These are phyloP conservation scores for Hyphopichia khmerensis DNA, from an alignment of 1,139 yeast species.

Conservation along the genomic window DNA sequence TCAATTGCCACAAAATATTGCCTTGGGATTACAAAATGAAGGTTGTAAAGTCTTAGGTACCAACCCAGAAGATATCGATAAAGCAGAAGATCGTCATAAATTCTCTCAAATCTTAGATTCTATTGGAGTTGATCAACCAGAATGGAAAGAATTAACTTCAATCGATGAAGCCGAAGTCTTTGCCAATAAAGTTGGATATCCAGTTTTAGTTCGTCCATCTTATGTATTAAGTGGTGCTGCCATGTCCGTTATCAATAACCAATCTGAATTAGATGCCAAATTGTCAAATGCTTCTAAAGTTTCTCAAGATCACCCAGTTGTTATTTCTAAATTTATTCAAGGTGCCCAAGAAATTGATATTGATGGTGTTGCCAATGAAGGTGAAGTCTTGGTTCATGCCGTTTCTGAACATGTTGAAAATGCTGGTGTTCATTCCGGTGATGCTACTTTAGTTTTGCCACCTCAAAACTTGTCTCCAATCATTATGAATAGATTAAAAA, in stretches of 20 bases:
- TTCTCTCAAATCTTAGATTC: constrained; percentile 92
- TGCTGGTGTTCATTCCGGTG: constrained; percentile 99
- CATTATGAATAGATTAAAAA: constrained; percentile 66
- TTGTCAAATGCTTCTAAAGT: constrained; percentile 87
- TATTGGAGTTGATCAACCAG: constrained; percentile 68
- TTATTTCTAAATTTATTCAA: constrained; percentile 94
- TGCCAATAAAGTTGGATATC: constrained; percentile 87
- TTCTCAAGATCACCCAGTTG: constrained; percentile 88
- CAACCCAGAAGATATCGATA: constrained; percentile 90
- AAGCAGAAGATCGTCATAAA: constrained; percentile 98
- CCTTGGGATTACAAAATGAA: constrained; percentile 74
- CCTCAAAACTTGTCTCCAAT: constrained; percentile 92
- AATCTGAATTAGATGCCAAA: constrained; percentile 76
- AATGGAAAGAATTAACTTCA: constrained; percentile 94
- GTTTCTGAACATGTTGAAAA: constrained; percentile 98
- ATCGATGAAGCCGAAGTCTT: constrained; percentile 81
- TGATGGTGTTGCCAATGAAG: constrained; percentile 98
- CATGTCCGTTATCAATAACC: constrained; percentile 85
- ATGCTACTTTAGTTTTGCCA: constrained; percentile 95
- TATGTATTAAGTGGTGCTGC: constrained; percentile 98
- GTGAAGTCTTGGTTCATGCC: constrained; percentile 94
- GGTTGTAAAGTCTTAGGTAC: constrained; percentile 93
- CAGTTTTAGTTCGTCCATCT: constrained; percentile 96
- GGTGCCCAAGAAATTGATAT: constrained; percentile 97
- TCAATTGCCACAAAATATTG: constrained; percentile 96